phyloP scores from a whole-genome alignment of 495 filamentous ascomycete genomes.

The Lasiosphaeris hirsuta region DNA sequence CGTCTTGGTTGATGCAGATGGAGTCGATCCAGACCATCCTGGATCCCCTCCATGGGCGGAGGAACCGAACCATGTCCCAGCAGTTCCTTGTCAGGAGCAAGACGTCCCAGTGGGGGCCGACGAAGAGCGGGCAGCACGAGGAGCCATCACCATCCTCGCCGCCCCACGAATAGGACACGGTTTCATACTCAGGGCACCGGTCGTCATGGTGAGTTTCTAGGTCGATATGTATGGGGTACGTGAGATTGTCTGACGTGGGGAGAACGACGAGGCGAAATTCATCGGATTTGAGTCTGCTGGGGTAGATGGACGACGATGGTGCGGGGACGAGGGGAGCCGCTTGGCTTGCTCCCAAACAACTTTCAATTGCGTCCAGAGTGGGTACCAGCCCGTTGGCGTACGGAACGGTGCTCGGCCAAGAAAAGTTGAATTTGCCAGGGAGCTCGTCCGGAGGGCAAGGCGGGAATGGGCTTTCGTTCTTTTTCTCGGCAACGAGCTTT shows the following conservation, averaged over 20 bases:
- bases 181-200: constrained; percentile 31
- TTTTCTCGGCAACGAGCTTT: neutral
- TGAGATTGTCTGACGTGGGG: neutral
- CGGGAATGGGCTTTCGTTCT: constrained; percentile 1
- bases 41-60: constrained; percentile 17
- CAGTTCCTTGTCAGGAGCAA: constrained; percentile 32
- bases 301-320: neutral
- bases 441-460: neutral
- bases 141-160: constrained; percentile 25
- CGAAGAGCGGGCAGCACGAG: constrained; percentile 19
- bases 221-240: constrained; percentile 18
- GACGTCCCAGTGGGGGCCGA: constrained; percentile 29
- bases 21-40: constrained; percentile 20
- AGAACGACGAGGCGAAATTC: neutral
- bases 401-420: neutral
- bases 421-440: neutral
- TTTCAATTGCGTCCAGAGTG: too few species aligned
- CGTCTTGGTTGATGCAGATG: constrained; percentile 20
- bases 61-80: constrained; percentile 25
- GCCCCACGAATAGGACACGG: constrained; percentile 28
- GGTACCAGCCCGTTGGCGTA: neutral
- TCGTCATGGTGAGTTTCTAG: constrained; percentile 21
- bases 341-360: too few species aligned
- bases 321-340: neutral
- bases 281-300: neutral